Evolutionary conservation across 257 asterid genomes (phyloP), one percentile per base, ranked within the genome.

Genomic region (Penstemon davidsonii): DNA sequence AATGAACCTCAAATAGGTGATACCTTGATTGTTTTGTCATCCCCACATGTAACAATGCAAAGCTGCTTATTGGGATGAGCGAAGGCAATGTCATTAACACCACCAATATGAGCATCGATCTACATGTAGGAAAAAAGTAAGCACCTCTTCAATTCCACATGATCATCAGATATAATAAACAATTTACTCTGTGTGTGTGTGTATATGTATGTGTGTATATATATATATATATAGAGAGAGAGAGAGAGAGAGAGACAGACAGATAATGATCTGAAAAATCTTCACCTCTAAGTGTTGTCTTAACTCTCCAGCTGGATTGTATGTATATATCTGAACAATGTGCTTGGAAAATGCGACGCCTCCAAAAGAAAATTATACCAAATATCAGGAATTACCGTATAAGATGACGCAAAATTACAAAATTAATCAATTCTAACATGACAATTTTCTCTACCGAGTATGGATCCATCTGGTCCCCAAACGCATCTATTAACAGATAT

Each of bases 401-500:
- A 38, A 13, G 37, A 64, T 6, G 8, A 11, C 15, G 8, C 10
- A 25, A 50, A 15, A 25, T 55, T 56, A 46, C 18, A 53, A 64
- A 71, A 50, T 33, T 51, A 45, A 15, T 47, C 8, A 45, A 72
- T 0, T 44, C 25, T 44, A 58, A 52, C 62, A 59, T 53, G 56
- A 64, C 65, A 69, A 63, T 15, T 41, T 76, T 59, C 38, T 70
- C 38, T 86, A 92, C 98, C 99, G 68, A 93, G 90, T 75, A 91
- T 88, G 72, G 97, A 84, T 69, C 97, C 97, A 80, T 93, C 99
- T 18, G 96, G 91, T 53, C 95, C 96, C 97, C 99, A 93, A 61
- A 88, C 91, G 49, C 96, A 90, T 78, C 95, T 81, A 70, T 93
- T 93, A 53, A 93, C 99, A 59, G 96, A 85, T 71, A 87, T 81